Percentiles rank a stretch among this genome's conserved stretches.
Evolutionary conservation across 805 yeast genomes (phyloP).

Genomic region (Ogataea allantospora): DNA sequence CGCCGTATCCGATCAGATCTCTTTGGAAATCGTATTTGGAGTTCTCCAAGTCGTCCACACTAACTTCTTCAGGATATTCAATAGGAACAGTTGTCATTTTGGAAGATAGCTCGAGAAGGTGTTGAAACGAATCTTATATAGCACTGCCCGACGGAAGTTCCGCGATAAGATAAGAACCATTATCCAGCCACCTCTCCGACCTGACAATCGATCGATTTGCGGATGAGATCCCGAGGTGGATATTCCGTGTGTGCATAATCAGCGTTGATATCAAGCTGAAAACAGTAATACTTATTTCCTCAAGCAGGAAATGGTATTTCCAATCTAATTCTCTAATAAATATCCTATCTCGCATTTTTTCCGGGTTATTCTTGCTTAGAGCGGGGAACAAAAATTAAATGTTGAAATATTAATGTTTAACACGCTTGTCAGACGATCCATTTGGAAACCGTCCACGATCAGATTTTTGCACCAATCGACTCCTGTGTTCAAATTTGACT

Average conservation of each 20-base stretch:
- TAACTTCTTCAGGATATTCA: conserved; percentile 15
- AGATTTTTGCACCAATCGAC: conserved; percentile 19
- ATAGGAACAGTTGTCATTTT: conserved; percentile 10
- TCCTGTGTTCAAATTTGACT: conserved; percentile 34
- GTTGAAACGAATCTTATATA: neutral
- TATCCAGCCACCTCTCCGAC: neutral
- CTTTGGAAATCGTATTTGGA: conserved; percentile 21
- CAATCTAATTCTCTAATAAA: neutral
- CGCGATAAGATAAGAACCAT: conserved; percentile 1
- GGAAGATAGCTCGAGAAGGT: neutral
- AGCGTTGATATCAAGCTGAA: neutral
- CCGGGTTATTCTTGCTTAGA: neutral
- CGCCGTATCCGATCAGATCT: conserved; percentile 29
- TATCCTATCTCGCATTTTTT: neutral
- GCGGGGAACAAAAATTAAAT: neutral
- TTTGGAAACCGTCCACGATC: neutral
- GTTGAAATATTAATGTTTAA: neutral
- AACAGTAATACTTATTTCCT: too few relatives aligned
- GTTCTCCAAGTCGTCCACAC: conserved; percentile 12
- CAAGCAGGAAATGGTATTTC: neutral
- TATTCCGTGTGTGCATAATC: neutral
- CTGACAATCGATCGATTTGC: neutral
- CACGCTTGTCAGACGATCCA: neutral
- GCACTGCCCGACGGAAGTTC: conserved; percentile 4
- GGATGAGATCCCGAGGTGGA: neutral